Evolutionary conservation across 345 rosid species (phyloP), one percentile per base, ranked within the genome.

Genomic region (Microthlaspi erraticum): DNA sequence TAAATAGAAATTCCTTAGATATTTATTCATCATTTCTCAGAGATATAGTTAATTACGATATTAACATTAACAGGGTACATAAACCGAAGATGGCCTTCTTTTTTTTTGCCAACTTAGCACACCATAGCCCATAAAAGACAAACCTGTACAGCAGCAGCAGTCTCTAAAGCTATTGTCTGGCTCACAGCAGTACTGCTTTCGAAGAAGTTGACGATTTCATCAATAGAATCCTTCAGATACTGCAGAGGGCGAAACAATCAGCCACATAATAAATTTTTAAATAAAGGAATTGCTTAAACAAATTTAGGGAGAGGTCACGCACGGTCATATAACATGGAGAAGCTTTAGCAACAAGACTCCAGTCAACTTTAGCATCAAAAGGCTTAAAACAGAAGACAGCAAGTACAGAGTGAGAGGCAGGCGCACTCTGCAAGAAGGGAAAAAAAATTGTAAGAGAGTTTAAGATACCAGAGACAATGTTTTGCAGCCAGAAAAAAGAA

Each of bases 111-210:
- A 66, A 69, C 19, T 46, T 19, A 46, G 36, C 59, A 70, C 68
- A 69, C 48, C 56, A 70, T 73, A 42, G 43, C 41, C 64, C 68
- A 39, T 41, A 66, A n/a, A 52, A 34, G 31, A 67, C 73, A 80
- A 76, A 94, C 99, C 99, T 94, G 98, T 66, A 94, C 89, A 64
- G 96, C 96, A 54, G 98, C 89, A 54, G 95, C 99, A 81, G 99
- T 88, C 83, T 94, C 99, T 81, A 89, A 78, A 57, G 99, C 99
- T 78, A 94, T 76, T 55, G 89, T 84, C 78, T 85, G 96, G 83
- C 98, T 91, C 67, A 88, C 89, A 46, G 83, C 93, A 50, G 86
- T 78, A 70, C 83, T 86, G 78, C 85, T 88, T 78, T 85, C 93
- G 81, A 94, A 94, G 77, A 94, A 94, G 29, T 89, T 85, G 73